Evolutionary conservation across 169 alveolate species (phyloP), one percentile per base, ranked within the genome.

Genomic region (Plasmodium blacklocki): DNA sequence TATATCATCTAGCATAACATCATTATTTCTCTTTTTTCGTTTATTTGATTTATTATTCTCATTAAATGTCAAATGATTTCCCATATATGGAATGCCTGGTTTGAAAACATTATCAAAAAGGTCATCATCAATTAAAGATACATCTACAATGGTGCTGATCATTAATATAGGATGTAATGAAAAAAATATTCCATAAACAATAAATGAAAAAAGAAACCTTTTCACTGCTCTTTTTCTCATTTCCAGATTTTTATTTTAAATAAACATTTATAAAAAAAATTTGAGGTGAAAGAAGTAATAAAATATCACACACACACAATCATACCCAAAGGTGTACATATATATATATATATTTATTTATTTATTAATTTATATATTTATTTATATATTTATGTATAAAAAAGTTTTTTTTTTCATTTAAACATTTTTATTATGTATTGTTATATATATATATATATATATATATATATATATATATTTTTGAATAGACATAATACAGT

Each of bases 21-120:
- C 76, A 47, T 74, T 74, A 21, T 56, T 56, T 78, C 76, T 52
- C 39, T 78, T 78, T 21, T 23, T 78, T 39, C 89, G 64, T n/a
- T 47, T 78, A 21, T 52, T 78, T 23, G 71, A 78, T 45, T 78
- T 78, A 66, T 64, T 50, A 66, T 78, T 78, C 21, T 78, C 89
- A 54, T 78, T 78, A 64, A 63, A 26, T 12, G 71, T 64, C 64
- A 78, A 78, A 70, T 78, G 89, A 12, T 78, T 78, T 47, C 71
- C 49, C 80, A 78, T 54, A 43, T 54, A 64, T 39, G 89, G 50
- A 23, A 78, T n/a, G 29, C 29, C 78, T 29, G 89, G 14, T 78
- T 78, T 64, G 58, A 78, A 2, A 50, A 78, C 15, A 59, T 21
- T 47, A 66, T 78, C 76, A n/a, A 78, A 47, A n/a, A 78, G 9